Percentiles rank a stretch among this genome's conserved stretches.
Evolutionary conservation across 305 asterid species (phyloP).

Genomic region (Fraxinus latifolia): DNA sequence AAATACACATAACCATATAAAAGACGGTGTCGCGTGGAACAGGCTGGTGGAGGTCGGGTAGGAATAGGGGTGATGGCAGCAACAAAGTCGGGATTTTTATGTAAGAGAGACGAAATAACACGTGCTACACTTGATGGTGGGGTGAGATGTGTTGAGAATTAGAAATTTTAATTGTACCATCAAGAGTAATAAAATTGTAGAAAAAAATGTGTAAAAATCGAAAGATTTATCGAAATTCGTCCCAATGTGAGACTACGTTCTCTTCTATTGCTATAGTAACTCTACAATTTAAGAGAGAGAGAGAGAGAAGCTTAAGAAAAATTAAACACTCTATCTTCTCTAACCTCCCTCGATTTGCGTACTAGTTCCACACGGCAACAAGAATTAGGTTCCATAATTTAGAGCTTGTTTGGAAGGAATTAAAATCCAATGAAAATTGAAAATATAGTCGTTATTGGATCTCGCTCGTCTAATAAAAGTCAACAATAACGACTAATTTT

Average conservation of each 20-base stretch:
- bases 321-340: neutral
- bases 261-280: neutral
- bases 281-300: neutral
- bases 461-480: too few relatives aligned
- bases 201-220: too few relatives aligned
- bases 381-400: neutral
- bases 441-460: too few relatives aligned
- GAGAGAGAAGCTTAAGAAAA: too few relatives aligned
- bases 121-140: neutral
- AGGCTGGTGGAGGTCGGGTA: neutral
- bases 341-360: neutral
- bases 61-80: neutral
- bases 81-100: neutral
- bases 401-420: too few relatives aligned
- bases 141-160: neutral
- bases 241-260: neutral
- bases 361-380: too few relatives aligned
- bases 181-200: too few relatives aligned
- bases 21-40: neutral
- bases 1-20: slow-evolving; percentile 24
- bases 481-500: too few relatives aligned
- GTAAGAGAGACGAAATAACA: neutral
- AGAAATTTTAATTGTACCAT: too few relatives aligned
- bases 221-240: too few relatives aligned
- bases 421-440: too few relatives aligned